Evolutionary conservation across 208 protist species (phyloP).

Genomic region (Naegleria gruberi): DNA sequence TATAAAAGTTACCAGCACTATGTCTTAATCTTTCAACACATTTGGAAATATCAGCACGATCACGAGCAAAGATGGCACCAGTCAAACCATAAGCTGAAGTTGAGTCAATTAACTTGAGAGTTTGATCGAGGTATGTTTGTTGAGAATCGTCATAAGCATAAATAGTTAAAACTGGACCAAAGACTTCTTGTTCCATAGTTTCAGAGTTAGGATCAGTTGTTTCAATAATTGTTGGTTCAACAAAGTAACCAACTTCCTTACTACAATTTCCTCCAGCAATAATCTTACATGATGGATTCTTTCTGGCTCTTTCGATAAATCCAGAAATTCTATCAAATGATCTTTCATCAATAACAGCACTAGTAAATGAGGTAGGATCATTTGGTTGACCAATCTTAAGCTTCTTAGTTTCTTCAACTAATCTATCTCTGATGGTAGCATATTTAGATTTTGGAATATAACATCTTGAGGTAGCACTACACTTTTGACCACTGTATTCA

Average conservation of each 20-base stretch:
- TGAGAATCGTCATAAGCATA: conserved; percentile 84
- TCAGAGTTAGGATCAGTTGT: conserved; percentile 69
- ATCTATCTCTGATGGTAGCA: conserved; percentile 61
- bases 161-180: conserved; percentile 89
- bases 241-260: conserved; percentile 75
- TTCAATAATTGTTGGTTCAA: conserved; percentile 88
- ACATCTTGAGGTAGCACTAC: conserved; percentile 72
- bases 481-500: conserved; percentile 96
- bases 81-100: conserved; percentile 84
- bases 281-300: conserved; percentile 54
- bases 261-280: conserved; percentile 62
- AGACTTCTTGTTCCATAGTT: conserved; percentile 90
- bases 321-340: conserved; percentile 80
- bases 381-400: conserved; percentile 72
- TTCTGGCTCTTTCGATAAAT: conserved; percentile 87
- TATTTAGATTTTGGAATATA: conserved; percentile 85
- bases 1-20: conserved; percentile 91
- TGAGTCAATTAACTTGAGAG: conserved; percentile 62
- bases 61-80: conserved; percentile 77
- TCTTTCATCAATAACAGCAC: conserved; percentile 87
- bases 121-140: conserved; percentile 66
- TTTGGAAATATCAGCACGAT: conserved; percentile 58
- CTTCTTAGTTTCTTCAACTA: conserved; percentile 66
- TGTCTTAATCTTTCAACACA: conserved; percentile 57
- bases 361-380: conserved; percentile 80